Base-by-base conservation (phyloP, 2,329 filamentous ascomycete genomes). In the Fusarium incarnatum region DNA sequence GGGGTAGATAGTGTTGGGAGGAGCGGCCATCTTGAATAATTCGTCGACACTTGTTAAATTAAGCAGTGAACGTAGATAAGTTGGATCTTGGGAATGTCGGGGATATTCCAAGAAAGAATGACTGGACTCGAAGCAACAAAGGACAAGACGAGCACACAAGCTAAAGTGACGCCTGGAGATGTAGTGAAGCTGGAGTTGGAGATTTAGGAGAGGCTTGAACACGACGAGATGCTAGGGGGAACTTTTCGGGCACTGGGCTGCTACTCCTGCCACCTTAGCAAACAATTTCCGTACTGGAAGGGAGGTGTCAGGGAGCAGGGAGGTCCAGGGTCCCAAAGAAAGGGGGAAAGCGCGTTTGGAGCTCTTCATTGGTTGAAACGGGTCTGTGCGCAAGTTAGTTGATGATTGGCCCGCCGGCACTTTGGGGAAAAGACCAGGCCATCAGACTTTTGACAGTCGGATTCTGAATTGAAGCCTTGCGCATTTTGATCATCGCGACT, bases 1-100 rank as follows among this genome's bases (percentile, higher is more conserved):
- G 79, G 96, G 96, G 84, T 93, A 96, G 81, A 92, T 89, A 79
- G 89, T 89, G 78, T 89, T 85, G 79, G 90, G 80, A 78, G 92
- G 91, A 81, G 84, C 82, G 73, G 84, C 83, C 84, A 86, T 87
- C 77, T 79, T 84, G 79, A 78, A 73, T 58, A 55, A 65, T 56
- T 67, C 59, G 60, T 66, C 56, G 68, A 71, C 57, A 68, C 64
- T 67, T 71, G 64, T 72, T 61, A 73, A 70, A 75, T 76, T 75
- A 73, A 75, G 74, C 68, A 76, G 74, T 72, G 76, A 77, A 54
- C 70, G 74, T 75, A 47, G 45, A 46, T 64, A 75, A 79, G 73
- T 67, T 73, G 67, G 74, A 75, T 67, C 64, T 74, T 68, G 63
- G 64, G 64, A 74, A 72, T 60, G 53, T 65, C 56, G 62, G 58